These are phyloP conservation scores for Pythium aquatile DNA, from an alignment of 352 stramenopile species.

Conservation along the genomic window DNA sequence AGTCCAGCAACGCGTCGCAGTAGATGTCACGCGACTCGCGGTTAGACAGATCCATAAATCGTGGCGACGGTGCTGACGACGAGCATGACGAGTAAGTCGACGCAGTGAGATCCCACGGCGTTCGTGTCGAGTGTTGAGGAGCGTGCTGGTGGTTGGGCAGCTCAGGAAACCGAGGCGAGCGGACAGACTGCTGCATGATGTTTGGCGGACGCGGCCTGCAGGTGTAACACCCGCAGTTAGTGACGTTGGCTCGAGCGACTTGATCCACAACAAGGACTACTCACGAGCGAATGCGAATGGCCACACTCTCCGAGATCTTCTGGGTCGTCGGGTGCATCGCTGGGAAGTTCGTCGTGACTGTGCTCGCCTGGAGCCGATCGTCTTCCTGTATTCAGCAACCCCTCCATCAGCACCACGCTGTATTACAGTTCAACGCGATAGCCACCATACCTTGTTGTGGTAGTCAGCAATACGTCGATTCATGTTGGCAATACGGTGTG, in stretches of 20 bases:
- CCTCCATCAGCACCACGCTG: constrained; percentile 1
- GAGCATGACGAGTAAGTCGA: constrained; percentile 20
- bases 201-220: constrained; percentile 58
- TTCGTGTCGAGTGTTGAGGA: neutral
- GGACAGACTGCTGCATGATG: constrained; percentile 43
- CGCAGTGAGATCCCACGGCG: constrained; percentile 22
- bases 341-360: constrained; percentile 71
- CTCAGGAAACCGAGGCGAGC: constrained; percentile 25
- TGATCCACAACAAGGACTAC: constrained; percentile 11
- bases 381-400: constrained; percentile 40
- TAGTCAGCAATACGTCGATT: constrained; percentile 82
- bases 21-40: constrained; percentile 60
- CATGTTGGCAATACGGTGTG: constrained; percentile 71
- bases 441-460: constrained; percentile 48
- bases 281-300: constrained; percentile 72
- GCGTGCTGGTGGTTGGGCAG: constrained; percentile 8
- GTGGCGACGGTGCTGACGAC: constrained; percentile 14
- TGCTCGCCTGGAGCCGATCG: constrained; percentile 58
- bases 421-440: neutral
- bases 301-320: constrained; percentile 53
- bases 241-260: neutral
- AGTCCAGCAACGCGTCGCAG: constrained; percentile 64
- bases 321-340: constrained; percentile 79
- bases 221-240: neutral
- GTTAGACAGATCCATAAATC: constrained; percentile 43